Evolutionary conservation across 2,329 filamentous ascomycete genomes (phyloP).

Genomic region (Fusarium sp.): DNA sequence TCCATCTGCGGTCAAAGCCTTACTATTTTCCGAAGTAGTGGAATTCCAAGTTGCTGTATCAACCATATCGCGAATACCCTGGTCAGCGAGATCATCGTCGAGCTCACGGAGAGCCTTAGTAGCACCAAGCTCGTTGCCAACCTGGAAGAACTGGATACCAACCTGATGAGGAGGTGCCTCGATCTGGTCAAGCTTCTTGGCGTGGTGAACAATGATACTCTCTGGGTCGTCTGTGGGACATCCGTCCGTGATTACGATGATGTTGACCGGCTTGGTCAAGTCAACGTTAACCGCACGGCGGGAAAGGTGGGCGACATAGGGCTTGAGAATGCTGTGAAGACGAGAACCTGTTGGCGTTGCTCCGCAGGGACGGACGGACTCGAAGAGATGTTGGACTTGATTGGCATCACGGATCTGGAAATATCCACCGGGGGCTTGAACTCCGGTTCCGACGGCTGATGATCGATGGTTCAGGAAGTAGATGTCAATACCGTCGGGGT

Average conservation of each 20-base stretch:
- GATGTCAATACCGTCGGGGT: conserved; percentile 88
- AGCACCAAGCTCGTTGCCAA: conserved; percentile 78
- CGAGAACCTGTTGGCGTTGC: conserved; percentile 81
- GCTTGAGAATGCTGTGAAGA: conserved; percentile 76
- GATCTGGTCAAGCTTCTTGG: conserved; percentile 75
- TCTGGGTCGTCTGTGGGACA: conserved; percentile 83
- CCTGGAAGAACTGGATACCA: conserved; percentile 96
- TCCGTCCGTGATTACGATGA: conserved; percentile 95
- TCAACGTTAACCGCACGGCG: conserved; percentile 54
- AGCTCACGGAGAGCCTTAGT: conserved; percentile 74
- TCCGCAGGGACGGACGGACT: conserved; percentile 70
- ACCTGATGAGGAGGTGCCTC: conserved; percentile 83
- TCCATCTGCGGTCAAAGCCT: conserved; percentile 70
- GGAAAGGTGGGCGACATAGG: conserved; percentile 69
- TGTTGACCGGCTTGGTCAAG: conserved; percentile 80
- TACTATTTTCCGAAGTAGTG: conserved; percentile 53
- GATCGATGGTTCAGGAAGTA: conserved; percentile 85
- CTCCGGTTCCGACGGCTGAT: conserved; percentile 50
- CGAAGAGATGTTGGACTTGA: conserved; percentile 77
- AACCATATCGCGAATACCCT: conserved; percentile 83
- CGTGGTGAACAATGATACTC: conserved; percentile 72
- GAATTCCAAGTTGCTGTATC: conserved; percentile 84
- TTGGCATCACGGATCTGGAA: conserved; percentile 69
- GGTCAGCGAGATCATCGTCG: conserved; percentile 74
- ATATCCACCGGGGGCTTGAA: conserved; percentile 66